Evolutionary conservation across 176 grass and related monocot genomes (phyloP).

Genomic region (Otatea glauca): DNA sequence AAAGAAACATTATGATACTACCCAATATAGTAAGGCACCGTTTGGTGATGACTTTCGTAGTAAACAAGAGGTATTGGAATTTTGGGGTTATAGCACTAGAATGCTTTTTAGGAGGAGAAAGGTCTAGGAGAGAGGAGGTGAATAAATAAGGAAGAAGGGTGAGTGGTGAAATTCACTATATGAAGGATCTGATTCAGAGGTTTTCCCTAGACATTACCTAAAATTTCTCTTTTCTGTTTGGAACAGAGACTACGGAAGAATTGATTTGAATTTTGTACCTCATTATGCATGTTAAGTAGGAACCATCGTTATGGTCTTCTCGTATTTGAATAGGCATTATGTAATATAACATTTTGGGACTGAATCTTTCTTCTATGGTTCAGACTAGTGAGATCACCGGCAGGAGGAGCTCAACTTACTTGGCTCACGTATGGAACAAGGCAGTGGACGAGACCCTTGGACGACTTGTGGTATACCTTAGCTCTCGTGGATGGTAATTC

Average conservation of each 20-base stretch:
- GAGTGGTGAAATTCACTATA: neutral
- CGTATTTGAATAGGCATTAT: neutral
- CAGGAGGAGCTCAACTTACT: slow-evolving; percentile 28
- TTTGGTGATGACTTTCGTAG: neutral
- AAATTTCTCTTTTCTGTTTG: neutral
- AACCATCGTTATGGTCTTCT: neutral
- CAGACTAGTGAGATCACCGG: slow-evolving; percentile 36
- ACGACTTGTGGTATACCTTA: slow-evolving; percentile 56
- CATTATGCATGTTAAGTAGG: neutral
- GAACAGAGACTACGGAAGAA: neutral
- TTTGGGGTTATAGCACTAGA: neutral
- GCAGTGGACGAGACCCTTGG: slow-evolving; percentile 61
- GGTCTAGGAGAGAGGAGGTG: neutral
- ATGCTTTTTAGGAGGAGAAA: neutral
- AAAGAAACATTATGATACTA: neutral
- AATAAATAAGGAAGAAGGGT: neutral
- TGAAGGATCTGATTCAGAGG: neutral
- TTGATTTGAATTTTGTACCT: neutral
- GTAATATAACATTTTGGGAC: neutral
- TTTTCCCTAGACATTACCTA: neutral
- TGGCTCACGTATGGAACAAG: slow-evolving; percentile 64
- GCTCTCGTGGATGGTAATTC: slow-evolving; percentile 65
- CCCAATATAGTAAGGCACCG: neutral
- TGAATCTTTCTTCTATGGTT: neutral
- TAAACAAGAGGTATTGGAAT: neutral